A percentile compares a stretch with the other conserved stretches of the same genome.
Conservation (phyloP, 257 asterid species). For the Prunella vulgaris region DNA sequence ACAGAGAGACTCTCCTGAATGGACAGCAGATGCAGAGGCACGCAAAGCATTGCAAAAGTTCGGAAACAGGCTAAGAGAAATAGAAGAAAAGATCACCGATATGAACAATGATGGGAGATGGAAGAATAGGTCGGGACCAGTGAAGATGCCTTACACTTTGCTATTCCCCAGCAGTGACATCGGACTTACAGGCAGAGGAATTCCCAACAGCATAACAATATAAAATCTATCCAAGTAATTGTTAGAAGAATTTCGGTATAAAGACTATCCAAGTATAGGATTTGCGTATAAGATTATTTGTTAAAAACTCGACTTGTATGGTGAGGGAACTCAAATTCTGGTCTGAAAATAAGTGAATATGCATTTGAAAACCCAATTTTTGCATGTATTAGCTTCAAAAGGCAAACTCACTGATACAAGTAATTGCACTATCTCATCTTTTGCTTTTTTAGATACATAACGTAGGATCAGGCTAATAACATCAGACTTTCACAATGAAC, state of each 20-base stretch:
- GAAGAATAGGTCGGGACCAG: constrained; percentile 65
- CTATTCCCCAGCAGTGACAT: constrained; percentile 48
- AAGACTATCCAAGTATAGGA: background rate
- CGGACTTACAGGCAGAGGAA: constrained; percentile 72
- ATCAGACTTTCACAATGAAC: background rate
- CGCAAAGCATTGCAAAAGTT: constrained; percentile 49
- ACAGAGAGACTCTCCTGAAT: constrained; percentile 48
- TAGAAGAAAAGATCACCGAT: constrained; percentile 36
- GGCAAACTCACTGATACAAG: background rate
- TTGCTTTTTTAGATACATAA: background rate
- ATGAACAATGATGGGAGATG: constrained; percentile 43
- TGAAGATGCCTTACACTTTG: constrained; percentile 64
- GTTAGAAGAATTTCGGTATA: constrained; percentile 23
- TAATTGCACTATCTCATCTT: background rate
- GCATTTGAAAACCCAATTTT: background rate
- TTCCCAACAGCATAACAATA: constrained; percentile 67
- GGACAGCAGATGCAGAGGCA: constrained; percentile 55
- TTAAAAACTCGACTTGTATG: constrained; percentile 5
- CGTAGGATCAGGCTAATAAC: background rate
- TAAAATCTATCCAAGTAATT: constrained; percentile 6
- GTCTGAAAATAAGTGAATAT: constrained; percentile 10
- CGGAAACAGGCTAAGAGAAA: constrained; percentile 38
- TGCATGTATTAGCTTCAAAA: constrained; percentile 13
- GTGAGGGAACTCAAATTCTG: constrained; percentile 5
- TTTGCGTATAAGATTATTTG: constrained; percentile 10